Base-by-base conservation (phyloP, 768 basidiomycete species). In the Erythrobasidium yunnanense region DNA sequence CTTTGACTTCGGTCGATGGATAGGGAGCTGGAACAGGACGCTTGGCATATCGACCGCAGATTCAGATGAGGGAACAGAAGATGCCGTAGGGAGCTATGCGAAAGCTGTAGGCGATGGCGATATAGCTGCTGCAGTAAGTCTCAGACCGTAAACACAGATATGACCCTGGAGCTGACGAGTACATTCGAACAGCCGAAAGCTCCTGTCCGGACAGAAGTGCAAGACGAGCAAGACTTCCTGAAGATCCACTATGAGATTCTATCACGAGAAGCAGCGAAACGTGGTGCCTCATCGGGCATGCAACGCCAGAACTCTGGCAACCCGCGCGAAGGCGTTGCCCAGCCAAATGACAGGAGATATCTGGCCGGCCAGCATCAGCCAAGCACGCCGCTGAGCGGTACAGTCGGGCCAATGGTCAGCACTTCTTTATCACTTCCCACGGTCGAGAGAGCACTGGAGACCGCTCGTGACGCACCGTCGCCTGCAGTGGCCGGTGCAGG, bases 351-450 rank as follows among this genome's bases (percentile, higher is more conserved):
- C 38, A 11, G 11, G 11, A 42, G 38, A 11, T 42, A 42, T 11
- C 38, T 11, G 11, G 38, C n/a, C 38, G n/a, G 38, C 38, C n/a
- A 42, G 38, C 11, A 11, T 42, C 38, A 42, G n/a, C 38, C 11
- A 42, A 50, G 50, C 30, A 15, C 34, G 46, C n/a, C 29, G 58
- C 47, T n/a, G 47, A 55, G n/a, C 51, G 22, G 56, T 6, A 42
- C 95, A 51, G 93, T 99, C 11, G 93, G 93, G 0, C 93, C 93
- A 0, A 82, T 99, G 77, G 87, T 87, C 58, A 87, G 85, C 74
- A 87, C 85, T 70, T 87, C 85, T 66, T 86, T 92, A 77, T 87
- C 77, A 73, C 78, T 96, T 54, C 91, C 92, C 1, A 85, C 80
- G 63, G 93, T 96, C 35, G 90, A 91, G 75, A 84, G 84, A 55